A percentile compares a stretch with the other conserved stretches of the same genome.
Conservation (phyloP, 1,139 yeast species). For the Suhomyces atakaporum region DNA sequence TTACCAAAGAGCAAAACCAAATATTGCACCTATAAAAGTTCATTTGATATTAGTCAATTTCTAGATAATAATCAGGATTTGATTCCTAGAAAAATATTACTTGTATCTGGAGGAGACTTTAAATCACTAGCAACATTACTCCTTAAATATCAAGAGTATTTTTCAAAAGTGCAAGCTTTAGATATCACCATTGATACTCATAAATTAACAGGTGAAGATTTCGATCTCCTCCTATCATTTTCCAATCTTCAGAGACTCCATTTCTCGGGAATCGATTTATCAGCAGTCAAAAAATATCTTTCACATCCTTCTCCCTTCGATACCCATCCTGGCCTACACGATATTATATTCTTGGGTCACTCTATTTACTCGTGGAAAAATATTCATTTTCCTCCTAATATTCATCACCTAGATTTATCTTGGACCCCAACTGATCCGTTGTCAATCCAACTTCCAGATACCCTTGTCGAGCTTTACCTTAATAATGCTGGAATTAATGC, state of each 20-base stretch:
- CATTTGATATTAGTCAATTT: slow-evolving; percentile 37
- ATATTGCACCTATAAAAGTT: slow-evolving; percentile 30
- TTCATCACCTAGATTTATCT: slow-evolving; percentile 36
- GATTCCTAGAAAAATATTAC: slow-evolving; percentile 28
- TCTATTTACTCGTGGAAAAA: slow-evolving; percentile 32
- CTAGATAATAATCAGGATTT: slow-evolving; percentile 29
- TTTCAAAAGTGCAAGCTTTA: slow-evolving; percentile 20
- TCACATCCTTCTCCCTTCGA: slow-evolving; percentile 6
- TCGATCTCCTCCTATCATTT: slow-evolving; percentile 26
- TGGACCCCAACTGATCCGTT: slow-evolving; percentile 29
- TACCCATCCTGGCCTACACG: slow-evolving; percentile 19
- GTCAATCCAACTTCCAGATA: slow-evolving; percentile 23
- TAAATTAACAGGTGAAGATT: slow-evolving; percentile 23
- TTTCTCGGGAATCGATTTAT: slow-evolving; percentile 28
- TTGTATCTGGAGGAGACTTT: slow-evolving; percentile 39
- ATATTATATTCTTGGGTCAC: slow-evolving; percentile 37
- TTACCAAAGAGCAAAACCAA: slow-evolving; percentile 18
- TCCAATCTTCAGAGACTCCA: slow-evolving; percentile 35
- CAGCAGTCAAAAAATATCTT: slow-evolving; percentile 11
- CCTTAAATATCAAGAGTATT: slow-evolving; percentile 19
- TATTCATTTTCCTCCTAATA: slow-evolving; percentile 22
- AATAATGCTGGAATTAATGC: slow-evolving; percentile 30
- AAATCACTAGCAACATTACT: slow-evolving; percentile 29
- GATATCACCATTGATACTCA: slow-evolving; percentile 33
- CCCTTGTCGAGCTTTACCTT: slow-evolving; percentile 30